These are phyloP conservation scores for Castanopsis chinensis DNA, from an alignment of 306 rosid genomes.

Conservation along the genomic window DNA sequence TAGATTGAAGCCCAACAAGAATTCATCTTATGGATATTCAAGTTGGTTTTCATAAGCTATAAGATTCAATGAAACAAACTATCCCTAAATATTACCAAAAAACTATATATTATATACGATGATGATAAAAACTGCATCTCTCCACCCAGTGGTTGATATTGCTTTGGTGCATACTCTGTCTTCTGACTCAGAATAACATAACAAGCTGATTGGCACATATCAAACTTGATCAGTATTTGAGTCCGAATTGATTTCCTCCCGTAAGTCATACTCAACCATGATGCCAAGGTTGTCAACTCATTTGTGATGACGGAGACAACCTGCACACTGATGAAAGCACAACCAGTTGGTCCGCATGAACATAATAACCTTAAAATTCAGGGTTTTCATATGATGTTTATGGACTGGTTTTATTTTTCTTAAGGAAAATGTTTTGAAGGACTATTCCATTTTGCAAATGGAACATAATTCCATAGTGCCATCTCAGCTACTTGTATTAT, in stretches of 20 bases:
- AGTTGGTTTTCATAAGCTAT: not conserved
- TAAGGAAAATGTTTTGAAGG: not conserved
- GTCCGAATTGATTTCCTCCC: slow-evolving; percentile 43
- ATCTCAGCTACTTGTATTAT: not conserved
- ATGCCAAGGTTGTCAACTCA: slow-evolving; percentile 85
- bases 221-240: slow-evolving; percentile 48
- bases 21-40: not conserved
- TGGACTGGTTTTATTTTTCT: not conserved
- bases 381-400: not conserved
- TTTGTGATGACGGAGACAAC: slow-evolving; percentile 74
- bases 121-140: not conserved
- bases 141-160: not conserved
- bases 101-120: not conserved
- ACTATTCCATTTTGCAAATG: not conserved
- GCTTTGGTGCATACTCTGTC: not conserved
- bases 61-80: not conserved
- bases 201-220: slow-evolving; percentile 10
- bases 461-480: not conserved
- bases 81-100: not conserved
- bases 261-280: slow-evolving; percentile 65
- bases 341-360: slow-evolving; percentile 22
- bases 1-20: not conserved
- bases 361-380: not conserved
- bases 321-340: slow-evolving; percentile 70
- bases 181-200: not conserved